Percentiles rank a stretch among this genome's conserved stretches.
Conservation (phyloP, 441 rosid genomes). For the Raphanus hybrid region DNA sequence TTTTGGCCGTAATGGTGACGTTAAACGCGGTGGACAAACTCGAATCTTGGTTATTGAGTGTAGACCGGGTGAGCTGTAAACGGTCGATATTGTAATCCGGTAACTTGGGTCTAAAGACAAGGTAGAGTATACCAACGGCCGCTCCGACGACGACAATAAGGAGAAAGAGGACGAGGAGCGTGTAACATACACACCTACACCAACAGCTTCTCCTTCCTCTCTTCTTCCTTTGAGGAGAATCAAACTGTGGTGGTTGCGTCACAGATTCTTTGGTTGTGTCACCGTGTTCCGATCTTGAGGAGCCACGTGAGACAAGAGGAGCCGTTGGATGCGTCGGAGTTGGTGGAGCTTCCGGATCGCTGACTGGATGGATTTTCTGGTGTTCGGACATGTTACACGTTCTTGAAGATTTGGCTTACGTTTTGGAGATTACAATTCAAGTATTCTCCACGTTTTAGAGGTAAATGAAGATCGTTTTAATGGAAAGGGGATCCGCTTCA, state of each 20-base stretch:
- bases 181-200: constrained; percentile 78
- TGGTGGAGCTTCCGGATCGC: constrained; percentile 57
- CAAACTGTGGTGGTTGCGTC: constrained; percentile 44
- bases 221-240: constrained; percentile 55
- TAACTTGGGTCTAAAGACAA: constrained; percentile 80
- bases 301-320: constrained; percentile 58
- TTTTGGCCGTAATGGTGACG: constrained; percentile 67
- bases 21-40: constrained; percentile 64
- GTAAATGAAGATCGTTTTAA: neutral
- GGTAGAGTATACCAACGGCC: constrained; percentile 61
- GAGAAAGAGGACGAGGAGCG: constrained; percentile 54
- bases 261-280: constrained; percentile 39
- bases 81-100: constrained; percentile 73
- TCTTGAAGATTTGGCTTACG: neutral
- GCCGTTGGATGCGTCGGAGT: constrained; percentile 50
- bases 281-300: constrained; percentile 54
- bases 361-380: constrained; percentile 67
- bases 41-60: constrained; percentile 41
- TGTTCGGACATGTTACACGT: constrained; percentile 63
- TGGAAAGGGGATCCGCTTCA: constrained; percentile 23
- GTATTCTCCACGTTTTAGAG: neutral
- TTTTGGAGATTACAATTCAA: neutral
- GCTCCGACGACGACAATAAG: constrained; percentile 54
- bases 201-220: constrained; percentile 51
- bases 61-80: constrained; percentile 60